These are phyloP conservation scores for Camellia granthamiana DNA, from an alignment of 148 eudicot species.

Conservation along the genomic window DNA sequence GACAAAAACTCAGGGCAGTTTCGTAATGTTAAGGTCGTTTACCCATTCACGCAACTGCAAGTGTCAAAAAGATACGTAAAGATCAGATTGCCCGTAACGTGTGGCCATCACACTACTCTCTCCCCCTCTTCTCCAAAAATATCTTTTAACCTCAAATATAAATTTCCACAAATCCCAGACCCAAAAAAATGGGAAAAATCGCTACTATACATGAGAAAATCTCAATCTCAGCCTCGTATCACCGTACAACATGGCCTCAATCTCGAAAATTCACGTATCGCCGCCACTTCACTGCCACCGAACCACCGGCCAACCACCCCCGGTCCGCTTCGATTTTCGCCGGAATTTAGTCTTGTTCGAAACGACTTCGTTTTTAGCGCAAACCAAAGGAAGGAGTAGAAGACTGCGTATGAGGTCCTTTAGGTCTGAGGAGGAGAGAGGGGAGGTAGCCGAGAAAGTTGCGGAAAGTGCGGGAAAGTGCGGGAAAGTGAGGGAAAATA, in stretches of 20 bases:
- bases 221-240: neutral
- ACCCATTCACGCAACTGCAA: conserved; percentile 19
- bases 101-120: conserved; percentile 86
- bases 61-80: conserved; percentile 23
- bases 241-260: conserved; percentile 37
- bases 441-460: conserved; percentile 2
- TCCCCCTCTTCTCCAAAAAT: conserved; percentile 10
- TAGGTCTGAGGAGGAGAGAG: conserved; percentile 44
- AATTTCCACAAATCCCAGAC: no score
- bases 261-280: conserved; percentile 41
- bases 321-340: conserved; percentile 35
- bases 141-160: neutral
- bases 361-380: conserved; percentile 24
- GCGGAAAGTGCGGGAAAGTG: conserved; percentile 12
- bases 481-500: conserved; percentile 6
- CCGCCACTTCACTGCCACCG: conserved; percentile 27
- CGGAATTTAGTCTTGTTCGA: conserved; percentile 25
- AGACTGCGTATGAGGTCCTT: conserved; percentile 44
- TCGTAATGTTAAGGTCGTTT: neutral
- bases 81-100: conserved; percentile 71
- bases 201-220: neutral
- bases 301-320: conserved; percentile 25
- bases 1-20: no score
- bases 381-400: conserved; percentile 23
- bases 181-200: neutral